Conservation (phyloP, 2,329 filamentous ascomycete genomes). For the Pestalotiopsis sp. region DNA sequence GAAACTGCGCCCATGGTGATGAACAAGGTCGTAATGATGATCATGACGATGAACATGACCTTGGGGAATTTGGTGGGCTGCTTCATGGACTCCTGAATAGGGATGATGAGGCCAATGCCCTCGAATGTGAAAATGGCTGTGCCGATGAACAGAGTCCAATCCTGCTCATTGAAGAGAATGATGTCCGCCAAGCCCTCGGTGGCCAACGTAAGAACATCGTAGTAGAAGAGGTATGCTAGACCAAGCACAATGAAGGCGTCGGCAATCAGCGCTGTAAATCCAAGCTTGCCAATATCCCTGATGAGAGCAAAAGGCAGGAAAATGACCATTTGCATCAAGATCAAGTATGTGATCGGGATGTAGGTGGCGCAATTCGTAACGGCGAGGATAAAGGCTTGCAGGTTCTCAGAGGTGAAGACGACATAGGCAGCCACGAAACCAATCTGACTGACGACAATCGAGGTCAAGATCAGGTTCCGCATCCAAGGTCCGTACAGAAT, state of each 20-base stretch:
- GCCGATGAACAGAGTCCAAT: constrained; percentile 97
- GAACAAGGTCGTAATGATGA: constrained; percentile 91
- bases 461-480: constrained; percentile 81
- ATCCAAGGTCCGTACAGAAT: constrained; percentile 89
- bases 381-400: constrained; percentile 91
- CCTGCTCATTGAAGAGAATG: constrained; percentile 81
- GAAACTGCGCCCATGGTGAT: constrained; percentile 88
- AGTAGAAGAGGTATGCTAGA: constrained; percentile 92
- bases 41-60: constrained; percentile 88
- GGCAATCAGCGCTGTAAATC: constrained; percentile 89
- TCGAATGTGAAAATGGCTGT: constrained; percentile 99
- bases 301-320: constrained; percentile 94
- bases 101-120: constrained; percentile 95
- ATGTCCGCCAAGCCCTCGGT: constrained; percentile 80
- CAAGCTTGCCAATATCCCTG: constrained; percentile 95
- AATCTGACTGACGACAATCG: constrained; percentile 93
- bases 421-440: constrained; percentile 95
- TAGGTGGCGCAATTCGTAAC: constrained; percentile 84
- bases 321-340: constrained; percentile 91
- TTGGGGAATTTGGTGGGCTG: constrained; percentile 85
- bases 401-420: constrained; percentile 93
- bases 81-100: constrained; percentile 97
- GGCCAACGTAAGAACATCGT: constrained; percentile 82
- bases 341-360: constrained; percentile 86
- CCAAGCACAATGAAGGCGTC: constrained; percentile 94